These are phyloP conservation scores for Rheum nobile DNA, from an alignment of 148 eudicot species.

Conservation along the genomic window DNA sequence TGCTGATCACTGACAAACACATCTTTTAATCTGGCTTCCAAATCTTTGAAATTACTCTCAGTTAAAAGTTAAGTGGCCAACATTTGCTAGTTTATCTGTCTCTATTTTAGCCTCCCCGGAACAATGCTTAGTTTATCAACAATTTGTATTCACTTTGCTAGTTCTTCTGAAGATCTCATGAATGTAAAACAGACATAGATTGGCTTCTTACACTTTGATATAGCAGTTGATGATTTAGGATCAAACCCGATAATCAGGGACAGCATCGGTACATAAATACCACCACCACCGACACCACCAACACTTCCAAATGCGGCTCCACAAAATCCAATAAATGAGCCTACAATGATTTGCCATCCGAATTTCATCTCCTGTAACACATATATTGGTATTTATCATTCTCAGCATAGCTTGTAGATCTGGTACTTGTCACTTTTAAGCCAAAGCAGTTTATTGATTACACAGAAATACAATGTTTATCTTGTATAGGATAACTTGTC, in stretches of 20 bases:
- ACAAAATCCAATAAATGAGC: constrained; percentile 58
- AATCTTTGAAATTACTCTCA: not conserved
- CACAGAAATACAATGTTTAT: not conserved
- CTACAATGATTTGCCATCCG: constrained; percentile 56
- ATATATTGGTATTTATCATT: not conserved
- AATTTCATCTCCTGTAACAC: constrained; percentile 64
- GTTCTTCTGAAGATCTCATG: not conserved
- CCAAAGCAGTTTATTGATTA: not conserved
- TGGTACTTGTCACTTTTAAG: not conserved
- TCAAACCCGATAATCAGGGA: constrained; percentile 76
- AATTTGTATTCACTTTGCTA: not conserved
- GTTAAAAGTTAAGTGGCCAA: not conserved
- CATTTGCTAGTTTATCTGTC: not conserved
- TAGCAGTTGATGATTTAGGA: constrained; percentile 87
- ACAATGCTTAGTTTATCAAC: not conserved
- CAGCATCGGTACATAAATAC: constrained; percentile 96
- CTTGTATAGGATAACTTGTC: not conserved
- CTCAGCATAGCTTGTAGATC: constrained; percentile 1
- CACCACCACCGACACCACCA: constrained; percentile 99
- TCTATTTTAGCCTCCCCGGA: not conserved
- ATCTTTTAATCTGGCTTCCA: not conserved
- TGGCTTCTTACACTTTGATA: constrained; percentile 75
- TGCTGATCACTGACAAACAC: not conserved
- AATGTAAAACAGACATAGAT: not conserved
- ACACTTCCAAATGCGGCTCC: constrained; percentile 99